Evolutionary conservation across 352 stramenopile genomes (phyloP), one percentile per base, ranked within the genome.

Genomic region (Globisporangium polare): DNA sequence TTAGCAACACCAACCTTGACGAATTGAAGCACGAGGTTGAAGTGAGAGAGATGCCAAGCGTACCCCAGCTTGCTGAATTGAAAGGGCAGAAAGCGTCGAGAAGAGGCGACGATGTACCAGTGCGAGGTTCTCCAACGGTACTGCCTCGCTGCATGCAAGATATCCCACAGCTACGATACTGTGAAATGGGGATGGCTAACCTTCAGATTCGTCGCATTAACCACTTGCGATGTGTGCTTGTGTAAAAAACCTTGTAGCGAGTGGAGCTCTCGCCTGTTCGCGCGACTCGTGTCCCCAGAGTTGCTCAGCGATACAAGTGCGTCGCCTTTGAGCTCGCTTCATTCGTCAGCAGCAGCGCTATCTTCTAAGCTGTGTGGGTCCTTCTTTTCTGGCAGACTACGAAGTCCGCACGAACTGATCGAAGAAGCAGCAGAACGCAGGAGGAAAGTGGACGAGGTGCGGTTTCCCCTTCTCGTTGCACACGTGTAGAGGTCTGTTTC

Each of bases 401-500:
- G 69, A 17, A 55, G 59, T 41, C 58, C 69, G 27, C 50, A 71
- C 20, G 52, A 69, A n/a, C 31, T 72, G 5, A 75, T 83, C 10
- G 47, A 64, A 33, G 67, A 76, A 43, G 70, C 72, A 22, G 63
- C 46, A 2, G 70, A 70, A 13, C 65, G 67, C 24, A 62, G 65
- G 42, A 55, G 60, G 45, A 55, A 64, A 24, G 46, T 43, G 24
- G 53, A 73, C 31, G 72, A 80, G 72, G 74, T 78, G 17, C 18
- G 27, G 35, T 27, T 31, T n/a, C n/a, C 59, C 24, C 0, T 18
- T 35, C 8, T 41, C 29, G 3, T 42, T 35, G 29, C 5, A 0
- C 33, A 39, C 33, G 31, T 33, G 22, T 33, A 20, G 39, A 39
- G 29, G 20, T 27, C 22, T 22, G 8, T 29, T 31, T 9, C 22